Evolutionary conservation across 352 stramenopile species (phyloP), one percentile per base, ranked within the genome.

Genomic region (Halophytophthora batemanensis): DNA sequence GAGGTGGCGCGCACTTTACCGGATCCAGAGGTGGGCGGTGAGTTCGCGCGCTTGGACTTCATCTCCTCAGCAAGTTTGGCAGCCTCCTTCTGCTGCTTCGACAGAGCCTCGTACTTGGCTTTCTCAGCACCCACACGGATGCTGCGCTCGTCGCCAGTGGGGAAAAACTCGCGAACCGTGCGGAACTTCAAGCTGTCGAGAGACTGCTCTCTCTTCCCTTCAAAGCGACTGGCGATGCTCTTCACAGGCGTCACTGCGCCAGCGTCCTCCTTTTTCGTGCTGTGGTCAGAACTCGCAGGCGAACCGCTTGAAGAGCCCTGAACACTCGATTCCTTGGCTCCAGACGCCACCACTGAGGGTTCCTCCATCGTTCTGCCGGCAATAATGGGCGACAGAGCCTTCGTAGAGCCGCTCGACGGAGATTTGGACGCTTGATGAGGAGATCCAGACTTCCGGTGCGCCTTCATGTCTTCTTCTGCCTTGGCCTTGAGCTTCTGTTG

Each of bases 171-270:
- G 43, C 74, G 74, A 23, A 86, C 69, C 7, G 74, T 86, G 22
- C 74, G 74, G 42, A 86, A 77, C 37, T 77, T 77, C 1, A 86
- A 55, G 23, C 36, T 69, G 43, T 86, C 71, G 0, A 90, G 73
- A 11, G 70, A 84, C 59, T 86, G 69, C 21, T 84, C 68, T 31
- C 71, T 64, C 56, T 85, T 84, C 3, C 59, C 71, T 60, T 90
- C 79, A 33, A 90, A 89, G 15, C 74, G 74, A 53, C 69, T 75
- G 6, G 71, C 73, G 39, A 89, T 82, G 57, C 69, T 78, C 57
- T 82, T 82, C 15, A 89, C 69, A 6, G 69, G 69, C 15, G 64
- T 73, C 39, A 63, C 33, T 13, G 11, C 2, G 6, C 15, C 33
- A 13, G 3, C 33, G n/a, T 38, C 33, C 2, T 49, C 43, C 21